Conservation (phyloP, 306 rosid species). For the Vigna mungo region DNA sequence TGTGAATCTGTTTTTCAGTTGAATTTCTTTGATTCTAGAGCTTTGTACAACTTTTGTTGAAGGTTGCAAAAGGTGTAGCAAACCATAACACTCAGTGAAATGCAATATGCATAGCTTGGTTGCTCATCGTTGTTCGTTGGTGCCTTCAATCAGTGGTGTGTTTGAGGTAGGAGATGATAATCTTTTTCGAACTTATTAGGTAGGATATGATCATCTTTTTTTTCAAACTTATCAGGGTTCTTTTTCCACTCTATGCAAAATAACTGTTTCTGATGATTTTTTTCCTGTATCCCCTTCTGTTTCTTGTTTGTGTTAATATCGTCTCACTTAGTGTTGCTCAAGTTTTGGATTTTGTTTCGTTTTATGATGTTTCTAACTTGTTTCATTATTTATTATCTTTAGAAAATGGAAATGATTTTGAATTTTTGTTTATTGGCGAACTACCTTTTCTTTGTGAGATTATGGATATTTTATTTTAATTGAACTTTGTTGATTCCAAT, state of each 20-base stretch:
- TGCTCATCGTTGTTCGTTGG: no score
- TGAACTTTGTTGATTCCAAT: constrained; percentile 37
- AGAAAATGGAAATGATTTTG: background rate
- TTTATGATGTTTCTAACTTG: background rate
- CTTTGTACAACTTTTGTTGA: no score
- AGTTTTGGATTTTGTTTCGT: constrained; percentile 15
- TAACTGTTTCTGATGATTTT: background rate
- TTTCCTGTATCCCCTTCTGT: background rate
- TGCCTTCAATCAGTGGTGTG: no score
- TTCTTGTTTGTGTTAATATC: background rate
- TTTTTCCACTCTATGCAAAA: background rate
- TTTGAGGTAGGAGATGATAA: no score
- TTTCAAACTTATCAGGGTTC: background rate
- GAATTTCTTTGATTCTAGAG: no score
- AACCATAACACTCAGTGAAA: no score
- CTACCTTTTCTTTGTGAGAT: constrained; percentile 1
- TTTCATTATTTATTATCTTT: background rate
- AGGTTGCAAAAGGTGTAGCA: no score
- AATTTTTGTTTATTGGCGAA: constrained; percentile 14
- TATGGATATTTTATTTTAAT: constrained; percentile 5
- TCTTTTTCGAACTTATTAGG: background rate
- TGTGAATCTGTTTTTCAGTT: no score
- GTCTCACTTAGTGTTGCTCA: constrained; percentile 3
- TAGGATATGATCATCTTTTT: constrained; percentile 19
- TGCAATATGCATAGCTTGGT: no score